Conservation (phyloP, 106 monocot genomes). For the Dendrobium nobile region DNA sequence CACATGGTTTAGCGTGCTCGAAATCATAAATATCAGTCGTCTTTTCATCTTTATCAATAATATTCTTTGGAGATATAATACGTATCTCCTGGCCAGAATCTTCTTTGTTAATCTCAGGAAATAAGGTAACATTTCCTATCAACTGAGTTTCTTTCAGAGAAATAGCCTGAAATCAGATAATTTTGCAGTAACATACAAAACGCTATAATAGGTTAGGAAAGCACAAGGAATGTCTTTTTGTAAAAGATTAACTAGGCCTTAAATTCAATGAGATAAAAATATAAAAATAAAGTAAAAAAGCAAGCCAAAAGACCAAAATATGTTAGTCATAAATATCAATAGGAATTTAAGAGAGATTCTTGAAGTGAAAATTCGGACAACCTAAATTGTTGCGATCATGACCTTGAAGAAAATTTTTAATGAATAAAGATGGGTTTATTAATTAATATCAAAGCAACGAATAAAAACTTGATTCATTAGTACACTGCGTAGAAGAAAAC, state of each 20-base stretch:
- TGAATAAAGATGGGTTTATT: too few species aligned
- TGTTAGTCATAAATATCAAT: too few species aligned
- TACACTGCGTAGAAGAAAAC: too few species aligned
- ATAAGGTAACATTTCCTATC: conserved; percentile 36
- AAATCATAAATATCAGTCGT: neutral
- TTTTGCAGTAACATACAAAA: neutral
- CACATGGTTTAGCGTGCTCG: neutral
- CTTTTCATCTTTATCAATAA: conserved; percentile 9
- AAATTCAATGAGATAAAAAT: neutral
- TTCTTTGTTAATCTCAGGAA: conserved; percentile 11
- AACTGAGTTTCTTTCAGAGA: conserved; percentile 61
- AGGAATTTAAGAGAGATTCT: too few species aligned
- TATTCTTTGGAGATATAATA: conserved; percentile 27
- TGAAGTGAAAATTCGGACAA: too few species aligned
- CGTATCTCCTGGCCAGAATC: conserved; percentile 21
- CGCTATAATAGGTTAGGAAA: too few species aligned
- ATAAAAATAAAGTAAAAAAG: neutral
- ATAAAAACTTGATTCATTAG: too few species aligned
- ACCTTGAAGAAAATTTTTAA: too few species aligned
- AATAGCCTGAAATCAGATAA: conserved; percentile 54
- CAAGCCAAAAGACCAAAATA: neutral
- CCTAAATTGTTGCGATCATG: too few species aligned
- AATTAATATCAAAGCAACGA: too few species aligned
- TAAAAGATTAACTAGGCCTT: too few species aligned
- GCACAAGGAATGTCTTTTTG: too few species aligned